Percentiles rank a stretch among this genome's conserved stretches.
Conservation (phyloP, 176 grass and related monocot genomes). For the Ensete ventricosum region DNA sequence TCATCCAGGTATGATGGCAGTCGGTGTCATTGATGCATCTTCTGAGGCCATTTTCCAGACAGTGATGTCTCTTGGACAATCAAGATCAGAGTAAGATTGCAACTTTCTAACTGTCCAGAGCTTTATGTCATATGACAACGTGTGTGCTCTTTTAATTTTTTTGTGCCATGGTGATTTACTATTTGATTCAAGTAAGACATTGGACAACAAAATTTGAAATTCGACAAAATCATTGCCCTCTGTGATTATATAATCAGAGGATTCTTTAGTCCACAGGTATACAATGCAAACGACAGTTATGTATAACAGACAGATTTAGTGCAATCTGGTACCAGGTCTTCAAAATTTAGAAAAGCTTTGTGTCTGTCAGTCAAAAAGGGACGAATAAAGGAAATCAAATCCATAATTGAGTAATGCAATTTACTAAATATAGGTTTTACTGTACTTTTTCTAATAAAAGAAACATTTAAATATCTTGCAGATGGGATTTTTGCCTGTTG, state of each 20-base stretch:
- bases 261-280: not conserved
- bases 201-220: not conserved
- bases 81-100: constrained; percentile 78
- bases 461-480: constrained; percentile 25
- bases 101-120: not conserved
- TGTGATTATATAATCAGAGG: not conserved
- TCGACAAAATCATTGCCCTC: not conserved
- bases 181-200: not conserved
- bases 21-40: constrained; percentile 86
- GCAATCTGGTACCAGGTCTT: not conserved
- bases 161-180: not conserved
- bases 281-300: not conserved
- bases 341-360: not conserved
- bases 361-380: not conserved
- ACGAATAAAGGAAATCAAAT: not conserved
- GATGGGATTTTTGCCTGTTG: constrained; percentile 92
- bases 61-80: constrained; percentile 90
- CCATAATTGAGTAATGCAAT: not conserved
- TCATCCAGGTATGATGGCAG: constrained; percentile 98
- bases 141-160: not conserved
- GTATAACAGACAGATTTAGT: not conserved
- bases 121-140: not conserved
- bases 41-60: constrained; percentile 80
- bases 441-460: not conserved
- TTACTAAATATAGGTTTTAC: not conserved